Evolutionary conservation across 352 stramenopile species (phyloP).

Genomic region (Pythium rishiriense): DNA sequence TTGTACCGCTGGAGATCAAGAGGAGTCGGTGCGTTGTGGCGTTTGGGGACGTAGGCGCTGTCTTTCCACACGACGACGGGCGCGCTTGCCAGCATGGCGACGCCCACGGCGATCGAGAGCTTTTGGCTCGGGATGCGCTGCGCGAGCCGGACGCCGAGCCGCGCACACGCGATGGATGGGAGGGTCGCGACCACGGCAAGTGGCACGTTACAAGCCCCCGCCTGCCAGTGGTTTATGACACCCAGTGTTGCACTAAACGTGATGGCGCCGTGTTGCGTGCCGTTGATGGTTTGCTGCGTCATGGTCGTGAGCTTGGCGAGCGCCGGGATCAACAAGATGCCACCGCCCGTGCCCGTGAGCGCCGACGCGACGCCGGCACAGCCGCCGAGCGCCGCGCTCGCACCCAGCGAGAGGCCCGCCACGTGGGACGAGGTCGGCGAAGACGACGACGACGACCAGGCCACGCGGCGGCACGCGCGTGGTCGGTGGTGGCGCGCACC

Average conservation of each 20-base stretch:
- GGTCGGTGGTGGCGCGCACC: background rate
- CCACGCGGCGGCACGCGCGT: background rate
- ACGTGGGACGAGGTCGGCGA: background rate
- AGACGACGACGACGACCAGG: background rate
- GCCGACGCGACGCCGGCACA: conserved; percentile 70
- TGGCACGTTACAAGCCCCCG: conserved; percentile 69
- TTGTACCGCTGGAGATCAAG: conserved; percentile 77
- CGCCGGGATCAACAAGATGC: conserved; percentile 77
- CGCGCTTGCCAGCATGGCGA: conserved; percentile 69
- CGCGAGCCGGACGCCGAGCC: conserved; percentile 65
- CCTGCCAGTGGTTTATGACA: conserved; percentile 62
- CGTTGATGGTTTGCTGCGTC: conserved; percentile 79
- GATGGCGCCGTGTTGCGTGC: conserved; percentile 75
- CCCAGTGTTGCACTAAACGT: conserved; percentile 62
- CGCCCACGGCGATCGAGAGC: conserved; percentile 70
- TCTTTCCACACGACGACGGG: conserved; percentile 86
- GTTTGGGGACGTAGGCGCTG: conserved; percentile 65
- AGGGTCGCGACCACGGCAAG: conserved; percentile 69
- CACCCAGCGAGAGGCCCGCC: conserved; percentile 31
- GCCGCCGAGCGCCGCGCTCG: conserved; percentile 47
- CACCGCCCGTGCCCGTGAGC: conserved; percentile 71
- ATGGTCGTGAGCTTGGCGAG: conserved; percentile 81
- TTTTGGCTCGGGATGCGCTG: conserved; percentile 68
- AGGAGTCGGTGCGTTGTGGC: conserved; percentile 41
- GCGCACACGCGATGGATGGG: conserved; percentile 69